Base-by-base conservation (phyloP, 1,139 yeast species). In the Taphrina flavorubra region DNA sequence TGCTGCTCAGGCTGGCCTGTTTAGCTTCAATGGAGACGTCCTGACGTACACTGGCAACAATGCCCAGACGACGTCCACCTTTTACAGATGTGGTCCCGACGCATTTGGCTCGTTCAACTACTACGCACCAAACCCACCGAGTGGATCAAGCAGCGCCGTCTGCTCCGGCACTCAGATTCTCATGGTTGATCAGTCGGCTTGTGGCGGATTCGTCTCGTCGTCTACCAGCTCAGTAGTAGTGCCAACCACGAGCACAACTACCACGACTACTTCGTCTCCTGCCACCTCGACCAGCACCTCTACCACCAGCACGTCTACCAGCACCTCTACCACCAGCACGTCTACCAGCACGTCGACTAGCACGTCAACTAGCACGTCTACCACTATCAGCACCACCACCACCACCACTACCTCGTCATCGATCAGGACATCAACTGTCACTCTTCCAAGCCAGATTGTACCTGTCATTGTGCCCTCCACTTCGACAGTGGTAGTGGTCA, bases 41-140 rank as follows among this genome's bases (percentile, higher is more conserved):
- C 40, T 58, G 20, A 20, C 7, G 40, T 58, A 58, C 40, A 8
- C 39, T 6, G 62, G 62, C 51, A 58, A 58, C 42, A 44, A 58
- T 16, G 62, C 62, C 20, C 10, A 25, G 18, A 46, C 34, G 20
- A 44, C 62, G 4, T 25, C 62, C 11, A 20, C 31, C 39, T 58
- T 58, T 31, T 58, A 58, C 53, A 16, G 42, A 14, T 58, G 62
- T 58, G 62, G 62, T 13, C 62, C 62, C 1, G 51, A 44, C 42
- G 51, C 62, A 7, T 13, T 2, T 13, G 62, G 51, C 8, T 42
- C 62, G 6, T 58, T 20, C 62, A 58, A 58, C 53, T 58, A 58
- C 40, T 58, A 25, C 46, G 62, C 62, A 7, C 62, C 62, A 14
- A 39, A 36, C 25, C 62, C 62, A 8, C 51, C 62, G 8, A 42